phyloP scores from a whole-genome alignment of 306 rosid species.

The Gleditsia sinensis region DNA sequence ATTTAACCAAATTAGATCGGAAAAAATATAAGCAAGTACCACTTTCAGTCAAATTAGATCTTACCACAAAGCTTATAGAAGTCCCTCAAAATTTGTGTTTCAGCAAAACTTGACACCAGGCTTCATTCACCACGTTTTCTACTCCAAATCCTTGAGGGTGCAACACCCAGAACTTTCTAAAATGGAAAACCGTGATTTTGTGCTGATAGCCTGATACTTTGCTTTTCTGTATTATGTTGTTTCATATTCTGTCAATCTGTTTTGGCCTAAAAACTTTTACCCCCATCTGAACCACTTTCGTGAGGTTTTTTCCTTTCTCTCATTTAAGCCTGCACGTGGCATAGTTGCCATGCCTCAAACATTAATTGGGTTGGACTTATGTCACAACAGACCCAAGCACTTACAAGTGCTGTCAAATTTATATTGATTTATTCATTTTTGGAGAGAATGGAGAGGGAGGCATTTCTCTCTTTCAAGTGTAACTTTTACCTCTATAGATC shows the following conservation, averaged over 20 bases:
- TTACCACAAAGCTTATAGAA: neutral
- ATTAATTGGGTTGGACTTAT: neutral
- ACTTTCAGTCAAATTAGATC: neutral
- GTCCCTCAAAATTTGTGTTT: neutral
- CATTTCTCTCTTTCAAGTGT: neutral
- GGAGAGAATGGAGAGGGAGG: neutral
- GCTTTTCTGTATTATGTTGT: neutral
- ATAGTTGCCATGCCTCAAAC: neutral
- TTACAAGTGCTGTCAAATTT: neutral
- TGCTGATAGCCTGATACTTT: neutral
- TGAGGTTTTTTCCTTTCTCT: neutral
- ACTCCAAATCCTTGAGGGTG: neutral
- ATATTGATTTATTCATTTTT: neutral
- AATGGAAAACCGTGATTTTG: neutral
- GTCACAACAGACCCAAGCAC: neutral
- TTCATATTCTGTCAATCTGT: neutral
- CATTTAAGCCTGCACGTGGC: neutral
- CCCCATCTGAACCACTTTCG: neutral
- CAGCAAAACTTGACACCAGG: neutral
- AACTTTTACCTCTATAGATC: neutral
- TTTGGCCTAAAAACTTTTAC: neutral
- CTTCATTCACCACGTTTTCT: neutral
- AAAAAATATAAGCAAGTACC: neutral
- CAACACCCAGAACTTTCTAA: neutral
- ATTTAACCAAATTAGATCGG: neutral